A percentile compares a stretch with the other conserved stretches of the same genome.
Evolutionary conservation across 2,329 filamentous ascomycete genomes (phyloP).

Genomic region (Colletotrichum limetticola): DNA sequence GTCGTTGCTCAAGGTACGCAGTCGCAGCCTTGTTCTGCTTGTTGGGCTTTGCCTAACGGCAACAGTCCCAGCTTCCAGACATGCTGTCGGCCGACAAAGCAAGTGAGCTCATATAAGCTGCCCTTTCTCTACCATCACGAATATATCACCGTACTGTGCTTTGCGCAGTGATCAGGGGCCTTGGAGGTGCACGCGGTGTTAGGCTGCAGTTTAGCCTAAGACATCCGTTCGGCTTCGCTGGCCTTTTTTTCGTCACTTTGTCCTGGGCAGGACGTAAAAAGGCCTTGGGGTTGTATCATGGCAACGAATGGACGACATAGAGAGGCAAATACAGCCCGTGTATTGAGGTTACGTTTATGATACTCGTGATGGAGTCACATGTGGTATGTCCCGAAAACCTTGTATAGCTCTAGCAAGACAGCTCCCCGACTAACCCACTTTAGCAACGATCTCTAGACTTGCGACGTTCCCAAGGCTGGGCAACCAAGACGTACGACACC

Average conservation of each 20-base stretch:
- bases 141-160: background rate
- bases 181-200: background rate
- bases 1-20: background rate
- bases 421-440: background rate
- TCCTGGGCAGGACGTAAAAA: conserved; percentile 50
- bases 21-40: background rate
- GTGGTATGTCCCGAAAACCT: conserved; percentile 3
- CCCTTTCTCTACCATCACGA: background rate
- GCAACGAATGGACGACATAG: conserved; percentile 22
- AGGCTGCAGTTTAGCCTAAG: background rate
- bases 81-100: background rate
- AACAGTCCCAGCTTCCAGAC: background rate
- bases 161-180: background rate
- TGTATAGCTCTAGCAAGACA: background rate
- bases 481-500: conserved; percentile 13
- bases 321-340: background rate
- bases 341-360: conserved; percentile 6
- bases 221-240: background rate
- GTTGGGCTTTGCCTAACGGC: background rate
- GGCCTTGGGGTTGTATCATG: conserved; percentile 36
- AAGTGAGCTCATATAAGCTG: background rate
- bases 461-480: conserved; percentile 5
- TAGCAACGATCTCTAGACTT: conserved; percentile 22
- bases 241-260: conserved; percentile 23
- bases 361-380: conserved; percentile 7